These are phyloP conservation scores for Sugiyamaella mastotermitis DNA, from an alignment of 805 yeast species.

Conservation along the genomic window DNA sequence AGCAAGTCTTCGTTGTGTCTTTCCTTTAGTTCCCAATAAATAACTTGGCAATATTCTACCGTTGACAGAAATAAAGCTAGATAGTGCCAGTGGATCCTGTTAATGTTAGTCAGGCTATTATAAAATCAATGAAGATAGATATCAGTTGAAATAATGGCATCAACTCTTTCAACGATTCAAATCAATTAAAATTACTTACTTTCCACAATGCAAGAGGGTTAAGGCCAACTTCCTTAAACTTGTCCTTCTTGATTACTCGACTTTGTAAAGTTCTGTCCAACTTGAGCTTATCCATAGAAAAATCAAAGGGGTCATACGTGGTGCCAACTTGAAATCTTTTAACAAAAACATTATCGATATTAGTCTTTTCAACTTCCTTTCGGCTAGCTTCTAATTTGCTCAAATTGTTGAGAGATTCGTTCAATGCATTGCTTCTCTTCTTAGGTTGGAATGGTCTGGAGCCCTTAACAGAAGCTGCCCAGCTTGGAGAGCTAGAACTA, in stretches of 20 bases:
- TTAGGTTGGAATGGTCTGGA: slow-evolving; percentile 1
- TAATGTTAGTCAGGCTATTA: slow-evolving; percentile 1
- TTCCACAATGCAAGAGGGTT: slow-evolving; percentile 22
- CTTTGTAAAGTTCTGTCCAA: slow-evolving; percentile 33
- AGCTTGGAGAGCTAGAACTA: too few relatives aligned
- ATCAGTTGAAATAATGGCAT: too few relatives aligned
- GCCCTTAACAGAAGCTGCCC: slow-evolving; percentile 3
- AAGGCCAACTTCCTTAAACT: slow-evolving; percentile 26
- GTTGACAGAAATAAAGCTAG: slow-evolving; percentile 57
- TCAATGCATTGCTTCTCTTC: neutral
- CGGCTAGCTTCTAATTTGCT: slow-evolving; percentile 1
- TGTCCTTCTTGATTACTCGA: slow-evolving; percentile 7
- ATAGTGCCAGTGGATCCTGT: slow-evolving; percentile 63
- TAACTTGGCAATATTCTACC: slow-evolving; percentile 75
- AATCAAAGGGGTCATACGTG: slow-evolving; percentile 78
- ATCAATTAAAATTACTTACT: slow-evolving; percentile 9
- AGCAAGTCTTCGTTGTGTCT: slow-evolving; percentile 64
- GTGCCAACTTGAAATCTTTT: slow-evolving; percentile 45
- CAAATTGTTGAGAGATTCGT: slow-evolving; percentile 3
- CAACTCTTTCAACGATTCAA: slow-evolving; percentile 65
- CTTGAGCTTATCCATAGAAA: slow-evolving; percentile 52
- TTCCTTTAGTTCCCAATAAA: slow-evolving; percentile 58
- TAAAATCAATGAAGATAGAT: too few relatives aligned
- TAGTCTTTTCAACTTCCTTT: slow-evolving; percentile 5
- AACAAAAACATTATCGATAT: slow-evolving; percentile 35